These are phyloP conservation scores for Pleurotus pulmonarius DNA, from an alignment of 768 basidiomycete species.

Conservation along the genomic window DNA sequence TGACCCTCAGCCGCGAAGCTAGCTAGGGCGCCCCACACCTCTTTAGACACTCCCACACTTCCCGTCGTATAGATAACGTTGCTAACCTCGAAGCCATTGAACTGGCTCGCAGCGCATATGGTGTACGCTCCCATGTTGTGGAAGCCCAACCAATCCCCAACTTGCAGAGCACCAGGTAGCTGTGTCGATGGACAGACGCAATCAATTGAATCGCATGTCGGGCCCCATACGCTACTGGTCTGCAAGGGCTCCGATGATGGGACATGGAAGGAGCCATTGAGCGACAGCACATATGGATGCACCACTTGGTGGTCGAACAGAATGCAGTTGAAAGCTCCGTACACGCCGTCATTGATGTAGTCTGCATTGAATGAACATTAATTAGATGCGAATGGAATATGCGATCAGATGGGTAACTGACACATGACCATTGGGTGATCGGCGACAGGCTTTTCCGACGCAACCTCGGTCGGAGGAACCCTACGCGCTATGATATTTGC, in stretches of 20 bases:
- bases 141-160: constrained; percentile 99
- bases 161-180: constrained; percentile 67
- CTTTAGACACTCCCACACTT: constrained; percentile 38
- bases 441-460: constrained; percentile 20
- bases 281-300: constrained; percentile 77
- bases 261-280: constrained; percentile 64
- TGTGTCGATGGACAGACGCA: constrained; percentile 67
- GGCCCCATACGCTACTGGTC: constrained; percentile 88
- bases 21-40: constrained; percentile 49
- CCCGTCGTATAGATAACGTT: constrained; percentile 78
- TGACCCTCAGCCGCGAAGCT: constrained; percentile 42
- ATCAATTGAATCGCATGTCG: constrained; percentile 98
- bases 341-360: constrained; percentile 99
- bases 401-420: constrained; percentile 45
- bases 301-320: constrained; percentile 94
- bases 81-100: constrained; percentile 87
- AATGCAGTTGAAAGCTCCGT: constrained; percentile 95
- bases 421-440: constrained; percentile 76
- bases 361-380: constrained; percentile 43
- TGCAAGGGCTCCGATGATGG: constrained; percentile 32
- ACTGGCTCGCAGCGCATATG: constrained; percentile 93
- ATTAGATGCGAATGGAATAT: constrained; percentile 20
- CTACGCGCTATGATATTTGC: constrained; percentile 91
- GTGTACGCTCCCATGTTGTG: constrained; percentile 99
- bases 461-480: constrained; percentile 34